Conservation (phyloP, 306 rosid species). For the Vicia villosa region DNA sequence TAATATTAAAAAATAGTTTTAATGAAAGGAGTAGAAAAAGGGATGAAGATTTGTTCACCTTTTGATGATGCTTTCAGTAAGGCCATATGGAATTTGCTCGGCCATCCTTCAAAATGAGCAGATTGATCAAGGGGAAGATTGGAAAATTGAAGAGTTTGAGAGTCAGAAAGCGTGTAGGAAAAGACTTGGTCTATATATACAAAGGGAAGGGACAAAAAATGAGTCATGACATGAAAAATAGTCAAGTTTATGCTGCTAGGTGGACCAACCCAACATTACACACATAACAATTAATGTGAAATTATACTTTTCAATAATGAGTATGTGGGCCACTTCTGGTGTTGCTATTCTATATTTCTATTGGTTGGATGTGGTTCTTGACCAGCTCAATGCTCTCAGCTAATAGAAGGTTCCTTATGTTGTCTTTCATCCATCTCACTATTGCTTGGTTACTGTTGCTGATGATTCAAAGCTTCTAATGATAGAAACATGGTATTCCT, state of each 20-base stretch:
- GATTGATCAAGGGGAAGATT: not conserved
- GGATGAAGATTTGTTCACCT: not conserved
- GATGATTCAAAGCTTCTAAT: too few species aligned
- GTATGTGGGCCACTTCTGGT: too few species aligned
- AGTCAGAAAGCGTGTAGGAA: not conserved
- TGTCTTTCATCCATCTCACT: too few species aligned
- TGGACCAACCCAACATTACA: not conserved
- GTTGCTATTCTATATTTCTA: too few species aligned
- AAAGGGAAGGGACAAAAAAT: not conserved
- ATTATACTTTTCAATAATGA: too few species aligned
- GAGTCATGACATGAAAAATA: not conserved
- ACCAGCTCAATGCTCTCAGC: too few species aligned
- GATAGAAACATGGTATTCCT: too few species aligned
- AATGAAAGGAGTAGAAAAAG: not conserved
- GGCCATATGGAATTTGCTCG: slow-evolving; percentile 21
- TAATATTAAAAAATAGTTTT: not conserved
- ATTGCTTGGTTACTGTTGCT: too few species aligned
- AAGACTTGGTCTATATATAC: not conserved
- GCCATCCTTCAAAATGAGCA: slow-evolving; percentile 12
- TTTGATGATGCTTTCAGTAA: not conserved
- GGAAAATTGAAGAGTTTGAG: not conserved
- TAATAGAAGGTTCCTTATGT: too few species aligned
- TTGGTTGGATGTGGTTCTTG: too few species aligned
- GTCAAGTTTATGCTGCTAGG: not conserved
- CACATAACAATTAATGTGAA: not conserved